Evolutionary conservation across 768 basidiomycete species (phyloP), one percentile per base, ranked within the genome.

Genomic region (Boletus rubescentipes): DNA sequence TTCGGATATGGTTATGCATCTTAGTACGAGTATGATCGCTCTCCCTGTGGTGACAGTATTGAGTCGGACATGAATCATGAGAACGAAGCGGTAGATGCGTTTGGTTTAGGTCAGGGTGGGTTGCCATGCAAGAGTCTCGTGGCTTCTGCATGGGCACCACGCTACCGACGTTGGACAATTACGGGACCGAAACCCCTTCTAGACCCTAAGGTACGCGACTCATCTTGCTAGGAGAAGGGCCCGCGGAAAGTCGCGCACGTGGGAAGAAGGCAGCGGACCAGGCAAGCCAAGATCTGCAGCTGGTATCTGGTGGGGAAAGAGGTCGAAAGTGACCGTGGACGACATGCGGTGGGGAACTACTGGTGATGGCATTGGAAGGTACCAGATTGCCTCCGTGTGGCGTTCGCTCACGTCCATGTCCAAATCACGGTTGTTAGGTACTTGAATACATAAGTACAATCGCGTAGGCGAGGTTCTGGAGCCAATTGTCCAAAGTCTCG

Each of bases 1-100:
- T 57, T 53, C 53, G 63, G 56, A 59, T 58, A 61, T 58, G 55
- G 38, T 55, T 53, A 59, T 57, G 69, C 55, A 60, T 49, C 53
- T 18, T 4, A 32, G 38, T 51, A 51, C 38, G 43, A 46, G 10
- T 44, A 51, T 50, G 61, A 26, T 26, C 55, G 44, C 51, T 23
- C 39, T 32, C 38, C 29, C 32, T 40, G 26, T 61, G 41, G 18
- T 32, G 16, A 18, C n/a, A 2, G 12, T 18, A 45, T 31, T 32
- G 36, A 32, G 18, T n/a, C 18, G 34, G 21, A 43, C 23, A 14
- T 20, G 36, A 18, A 9, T 44, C 43, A 30, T 43, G 52, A 30
- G 41, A 44, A 31, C 3, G 16, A 36, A 26, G 23, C 10, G 35
- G 1, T 26, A 11, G 21, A 42, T 8, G n/a, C 11, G 23, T 2